Evolutionary conservation across 1,284 basidiomycete species (phyloP).

Genomic region (Ganoderma lingzhi): DNA sequence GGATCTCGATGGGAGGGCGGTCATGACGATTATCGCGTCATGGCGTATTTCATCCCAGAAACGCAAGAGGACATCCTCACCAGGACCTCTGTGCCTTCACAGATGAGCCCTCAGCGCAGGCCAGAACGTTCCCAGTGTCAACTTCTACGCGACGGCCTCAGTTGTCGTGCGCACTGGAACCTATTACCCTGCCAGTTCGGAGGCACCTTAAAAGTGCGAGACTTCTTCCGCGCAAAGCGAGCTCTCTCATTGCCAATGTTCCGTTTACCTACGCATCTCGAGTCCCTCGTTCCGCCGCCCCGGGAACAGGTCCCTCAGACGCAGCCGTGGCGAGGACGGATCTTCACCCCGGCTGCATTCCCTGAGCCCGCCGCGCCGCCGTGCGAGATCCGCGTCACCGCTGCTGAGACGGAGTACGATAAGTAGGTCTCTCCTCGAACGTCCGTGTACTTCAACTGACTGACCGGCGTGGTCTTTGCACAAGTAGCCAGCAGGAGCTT

Average conservation of each 20-base stretch:
- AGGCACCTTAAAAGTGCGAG: constrained; percentile 30
- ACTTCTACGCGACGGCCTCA: constrained; percentile 28
- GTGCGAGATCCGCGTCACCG: constrained; percentile 63
- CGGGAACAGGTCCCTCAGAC: constrained; percentile 49
- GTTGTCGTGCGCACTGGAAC: constrained; percentile 29
- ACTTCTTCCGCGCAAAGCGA: constrained; percentile 28
- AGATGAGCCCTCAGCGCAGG: constrained; percentile 9
- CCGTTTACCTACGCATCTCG: constrained; percentile 66
- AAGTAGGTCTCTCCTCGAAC: constrained; percentile 53
- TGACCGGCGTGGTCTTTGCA: constrained; percentile 19
- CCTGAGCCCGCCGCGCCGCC: constrained; percentile 40
- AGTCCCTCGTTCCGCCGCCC: constrained; percentile 62
- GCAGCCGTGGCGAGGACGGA: constrained; percentile 62
- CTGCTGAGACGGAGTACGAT: constrained; percentile 71
- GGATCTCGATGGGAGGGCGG: constrained; percentile 17
- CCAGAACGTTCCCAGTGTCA: constrained; percentile 26
- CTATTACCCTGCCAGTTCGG: constrained; percentile 27
- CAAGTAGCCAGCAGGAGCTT: constrained; percentile 45
- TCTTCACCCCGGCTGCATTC: constrained; percentile 52
- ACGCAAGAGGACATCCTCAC: constrained; percentile 18
- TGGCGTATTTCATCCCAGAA: constrained; percentile 14
- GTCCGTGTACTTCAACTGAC: constrained; percentile 5
- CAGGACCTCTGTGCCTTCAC: constrained; percentile 10
- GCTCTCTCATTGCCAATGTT: constrained; percentile 44
- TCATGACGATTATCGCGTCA: constrained; percentile 19